Base-by-base conservation (phyloP, 2,329 filamentous ascomycete genomes). In the Penicillium expansum region DNA sequence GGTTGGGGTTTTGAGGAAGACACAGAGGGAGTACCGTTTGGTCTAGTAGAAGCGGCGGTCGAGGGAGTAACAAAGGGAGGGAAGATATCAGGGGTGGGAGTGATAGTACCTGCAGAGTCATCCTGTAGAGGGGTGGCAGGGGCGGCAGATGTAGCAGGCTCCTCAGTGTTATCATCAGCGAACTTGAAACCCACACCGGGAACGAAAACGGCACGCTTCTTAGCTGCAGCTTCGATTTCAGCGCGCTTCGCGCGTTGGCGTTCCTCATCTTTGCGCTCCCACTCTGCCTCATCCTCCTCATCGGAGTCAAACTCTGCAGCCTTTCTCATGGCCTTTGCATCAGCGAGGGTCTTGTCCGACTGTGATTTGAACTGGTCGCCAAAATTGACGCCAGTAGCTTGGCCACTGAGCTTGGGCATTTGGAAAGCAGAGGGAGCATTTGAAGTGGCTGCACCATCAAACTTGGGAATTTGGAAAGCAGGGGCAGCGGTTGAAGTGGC, bases 251-350 rank as follows among this genome's bases (percentile, higher is more conserved):
- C 75, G 29, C 71, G 74, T 61, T 79, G 77, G 62, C 77, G 68
- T 62, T 79, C 77, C 39, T 74, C 73, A 62, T 82, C 71, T 55
- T 72, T 70, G 52, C 75, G 74, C 55, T 80, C 76, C 76, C 79
- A 82, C 45, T 78, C 73, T 29, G 71, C 79, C 60, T 79, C 76
- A 42, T 81, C 77, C 41, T 82, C 79, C 52, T 81, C 78, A 14
- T 81, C 80, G 8, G 79, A 80, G 60, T 82, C 79, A 57, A 78
- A 81, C 22, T 81, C 78, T 49, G 80, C 78, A 4, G 73, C 77
- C 66, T 80, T 81, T 48, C 79, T 76, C 66, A 79, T 79, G 53
- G 72, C 74, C 55, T 76, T 78, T 44, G 77, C 77, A 45, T 76
- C 73, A 43, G 77, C 75, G 47, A 74, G 73, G 32, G 70, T 68